phyloP scores from a whole-genome alignment of 768 basidiomycete species.

The Podaxis sp. region DNA sequence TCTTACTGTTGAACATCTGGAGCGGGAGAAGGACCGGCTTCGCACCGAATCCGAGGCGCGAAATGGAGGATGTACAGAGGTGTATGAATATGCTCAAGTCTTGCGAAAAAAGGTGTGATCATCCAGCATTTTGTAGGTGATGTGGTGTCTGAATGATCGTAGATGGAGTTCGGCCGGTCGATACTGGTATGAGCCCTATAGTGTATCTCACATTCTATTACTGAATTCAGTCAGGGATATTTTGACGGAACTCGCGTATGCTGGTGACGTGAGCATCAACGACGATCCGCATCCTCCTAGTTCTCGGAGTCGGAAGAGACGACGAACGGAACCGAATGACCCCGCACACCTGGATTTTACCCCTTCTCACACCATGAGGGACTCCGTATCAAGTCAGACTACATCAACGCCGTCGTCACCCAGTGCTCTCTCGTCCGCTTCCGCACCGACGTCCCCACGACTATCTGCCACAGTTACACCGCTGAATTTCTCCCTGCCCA shows the following conservation, averaged over 20 bases:
- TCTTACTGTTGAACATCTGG: constrained; percentile 67
- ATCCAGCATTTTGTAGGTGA: neutral
- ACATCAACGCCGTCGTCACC: neutral
- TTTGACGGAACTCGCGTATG: constrained; percentile 30
- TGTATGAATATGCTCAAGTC: constrained; percentile 50
- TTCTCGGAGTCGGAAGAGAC: constrained; percentile 15
- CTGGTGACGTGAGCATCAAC: constrained; percentile 27
- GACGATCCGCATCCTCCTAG: constrained; percentile 1
- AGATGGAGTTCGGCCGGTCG: constrained; percentile 42
- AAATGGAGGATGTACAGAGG: constrained; percentile 56
- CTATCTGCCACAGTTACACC: constrained; percentile 14
- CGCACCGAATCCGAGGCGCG: constrained; percentile 40
- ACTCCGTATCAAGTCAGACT: neutral
- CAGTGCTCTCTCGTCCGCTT: constrained; percentile 2
- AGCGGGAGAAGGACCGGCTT: constrained; percentile 46
- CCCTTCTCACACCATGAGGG: neutral
- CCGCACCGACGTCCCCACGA: constrained; percentile 12
- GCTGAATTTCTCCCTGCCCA: constrained; percentile 37
- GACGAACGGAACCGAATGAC: constrained; percentile 14
- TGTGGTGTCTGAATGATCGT: neutral
- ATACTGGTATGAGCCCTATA: constrained; percentile 25
- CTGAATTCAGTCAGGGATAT: constrained; percentile 25
- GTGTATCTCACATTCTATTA: neutral
- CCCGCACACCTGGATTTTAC: neutral
- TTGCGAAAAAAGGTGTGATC: constrained; percentile 34